Conservation (phyloP, 73 alveolate species). For the Tetrahymena malaccensis region DNA sequence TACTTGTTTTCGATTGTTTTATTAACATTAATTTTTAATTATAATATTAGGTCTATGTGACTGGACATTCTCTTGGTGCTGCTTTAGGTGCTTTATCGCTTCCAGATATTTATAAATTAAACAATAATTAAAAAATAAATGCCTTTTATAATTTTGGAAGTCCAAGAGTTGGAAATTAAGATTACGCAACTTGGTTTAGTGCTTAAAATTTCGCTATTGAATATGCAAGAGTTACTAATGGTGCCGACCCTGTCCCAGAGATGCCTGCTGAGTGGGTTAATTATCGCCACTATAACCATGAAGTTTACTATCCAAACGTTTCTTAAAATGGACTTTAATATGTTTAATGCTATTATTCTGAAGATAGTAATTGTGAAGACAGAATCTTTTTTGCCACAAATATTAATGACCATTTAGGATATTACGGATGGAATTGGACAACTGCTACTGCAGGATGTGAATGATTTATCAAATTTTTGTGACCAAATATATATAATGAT, state of each 20-base stretch:
- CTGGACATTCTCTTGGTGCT: slow-evolving; percentile 44
- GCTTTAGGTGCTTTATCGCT: slow-evolving; percentile 17
- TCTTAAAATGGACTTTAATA: not conserved
- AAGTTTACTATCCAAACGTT: not conserved
- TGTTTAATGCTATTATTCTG: not conserved
- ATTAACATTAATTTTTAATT: too few relatives aligned
- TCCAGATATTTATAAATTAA: not conserved
- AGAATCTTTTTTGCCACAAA: not conserved
- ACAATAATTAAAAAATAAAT: not conserved
- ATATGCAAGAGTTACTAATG: slow-evolving; percentile 14
- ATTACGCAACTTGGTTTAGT: slow-evolving; percentile 1
- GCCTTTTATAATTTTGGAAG: slow-evolving; percentile 21
- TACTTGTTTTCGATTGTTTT: too few relatives aligned
- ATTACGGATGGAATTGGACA: not conserved
- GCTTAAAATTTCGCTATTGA: not conserved
- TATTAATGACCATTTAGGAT: not conserved
- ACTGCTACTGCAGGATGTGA: not conserved
- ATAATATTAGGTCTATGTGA: not conserved
- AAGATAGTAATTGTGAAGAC: not conserved
- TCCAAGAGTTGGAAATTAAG: slow-evolving; percentile 38
- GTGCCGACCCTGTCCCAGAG: slow-evolving; percentile 41
- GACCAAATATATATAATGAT: too few relatives aligned
- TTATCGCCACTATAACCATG: not conserved
- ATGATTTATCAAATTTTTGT: not conserved
- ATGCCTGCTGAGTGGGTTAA: not conserved